phyloP scores from a whole-genome alignment of 1,139 yeast species.

The Groenewaldozyma sp. region DNA sequence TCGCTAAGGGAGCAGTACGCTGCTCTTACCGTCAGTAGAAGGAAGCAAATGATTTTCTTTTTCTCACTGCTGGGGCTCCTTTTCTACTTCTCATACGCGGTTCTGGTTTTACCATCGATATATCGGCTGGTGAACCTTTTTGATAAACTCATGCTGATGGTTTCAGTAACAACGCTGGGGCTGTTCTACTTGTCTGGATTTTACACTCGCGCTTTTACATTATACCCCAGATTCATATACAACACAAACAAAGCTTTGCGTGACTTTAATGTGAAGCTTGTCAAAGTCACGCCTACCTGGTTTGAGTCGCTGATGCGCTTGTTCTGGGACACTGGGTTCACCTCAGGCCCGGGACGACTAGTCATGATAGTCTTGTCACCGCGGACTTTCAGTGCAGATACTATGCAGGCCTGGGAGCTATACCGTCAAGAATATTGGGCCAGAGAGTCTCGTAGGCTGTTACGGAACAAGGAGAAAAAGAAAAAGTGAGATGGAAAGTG shows the following conservation, averaged over 20 bases:
- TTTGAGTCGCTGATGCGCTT: slow-evolving; percentile 33
- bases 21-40: slow-evolving; percentile 59
- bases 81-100: slow-evolving; percentile 25
- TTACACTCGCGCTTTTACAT: slow-evolving; percentile 72
- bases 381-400: slow-evolving; percentile 69
- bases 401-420: slow-evolving; percentile 91
- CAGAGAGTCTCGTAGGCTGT: slow-evolving; percentile 49
- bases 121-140: slow-evolving; percentile 28
- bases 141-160: slow-evolving; percentile 54
- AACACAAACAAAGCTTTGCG: slow-evolving; percentile 82
- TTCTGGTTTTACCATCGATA: slow-evolving; percentile 26
- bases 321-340: slow-evolving; percentile 21
- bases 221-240: slow-evolving; percentile 68
- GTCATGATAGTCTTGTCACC: slow-evolving; percentile 74
- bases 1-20: slow-evolving; percentile 69
- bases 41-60: slow-evolving; percentile 66
- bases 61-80: slow-evolving; percentile 36
- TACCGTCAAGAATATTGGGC: slow-evolving; percentile 93
- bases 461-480: background rate
- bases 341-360: slow-evolving; percentile 19
- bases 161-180: slow-evolving; percentile 59
- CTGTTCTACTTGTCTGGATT: slow-evolving; percentile 85
- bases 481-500: no score
- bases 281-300: slow-evolving; percentile 55
- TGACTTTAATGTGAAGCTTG: slow-evolving; percentile 69